phyloP scores from a whole-genome alignment of 192 early-diverging fungal genomes.

The Entomortierella chlamydospora region DNA sequence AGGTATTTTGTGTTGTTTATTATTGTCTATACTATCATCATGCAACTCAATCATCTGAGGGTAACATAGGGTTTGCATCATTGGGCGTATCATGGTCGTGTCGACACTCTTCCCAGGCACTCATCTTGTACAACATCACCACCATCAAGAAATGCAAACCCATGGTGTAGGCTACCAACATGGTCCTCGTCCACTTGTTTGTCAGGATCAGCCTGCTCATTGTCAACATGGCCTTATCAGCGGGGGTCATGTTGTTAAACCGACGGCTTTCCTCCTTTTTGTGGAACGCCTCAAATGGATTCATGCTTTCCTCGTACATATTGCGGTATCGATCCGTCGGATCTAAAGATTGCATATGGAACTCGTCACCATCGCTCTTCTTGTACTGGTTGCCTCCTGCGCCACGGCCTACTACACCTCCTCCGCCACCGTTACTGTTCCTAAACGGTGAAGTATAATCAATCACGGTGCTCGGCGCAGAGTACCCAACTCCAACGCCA shows the following conservation, averaged over 20 bases:
- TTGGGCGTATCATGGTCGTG: conserved; percentile 68
- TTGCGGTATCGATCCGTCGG: conserved; percentile 75
- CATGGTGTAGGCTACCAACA: conserved; percentile 76
- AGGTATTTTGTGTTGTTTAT: too few relatives aligned
- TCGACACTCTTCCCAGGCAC: conserved; percentile 73
- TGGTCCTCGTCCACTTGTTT: conserved; percentile 73
- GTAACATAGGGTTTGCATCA: conserved; percentile 51
- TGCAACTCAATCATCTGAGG: conserved; percentile 29
- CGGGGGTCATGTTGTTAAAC: conserved; percentile 78
- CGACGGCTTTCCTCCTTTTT: conserved; percentile 77
- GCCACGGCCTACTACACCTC: conserved; percentile 19
- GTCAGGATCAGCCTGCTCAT: conserved; percentile 73
- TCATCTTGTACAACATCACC: conserved; percentile 73
- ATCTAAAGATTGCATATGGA: conserved; percentile 58
- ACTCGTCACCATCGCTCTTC: conserved; percentile 43
- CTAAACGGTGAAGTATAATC: conserved; percentile 52
- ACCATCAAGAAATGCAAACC: conserved; percentile 87
- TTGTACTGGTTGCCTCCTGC: conserved; percentile 30
- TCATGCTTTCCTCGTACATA: conserved; percentile 89
- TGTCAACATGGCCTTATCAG: conserved; percentile 75
- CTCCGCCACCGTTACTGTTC: background rate
- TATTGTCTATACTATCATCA: too few relatives aligned
- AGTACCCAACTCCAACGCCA: conserved; percentile 15
- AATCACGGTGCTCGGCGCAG: conserved; percentile 29
- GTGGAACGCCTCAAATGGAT: conserved; percentile 91